Base-by-base conservation (phyloP, 331 rosid species). In the Saraca asoca region DNA sequence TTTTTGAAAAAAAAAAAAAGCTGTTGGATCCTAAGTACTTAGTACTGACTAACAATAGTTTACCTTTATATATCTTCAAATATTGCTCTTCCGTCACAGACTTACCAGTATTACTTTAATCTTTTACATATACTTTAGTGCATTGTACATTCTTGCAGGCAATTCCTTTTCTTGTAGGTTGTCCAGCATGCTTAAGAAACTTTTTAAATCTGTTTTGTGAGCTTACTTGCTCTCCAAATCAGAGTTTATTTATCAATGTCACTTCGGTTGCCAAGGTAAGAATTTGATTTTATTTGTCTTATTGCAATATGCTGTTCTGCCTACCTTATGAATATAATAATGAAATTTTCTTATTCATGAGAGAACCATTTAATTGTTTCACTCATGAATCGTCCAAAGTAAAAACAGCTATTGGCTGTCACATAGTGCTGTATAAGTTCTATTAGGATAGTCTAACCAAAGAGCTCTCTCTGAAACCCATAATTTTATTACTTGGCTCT, bases 151-250 rank as follows among this genome's bases (percentile, higher is more conserved):
- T 78, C 66, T 74, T 69, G 89, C 97, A 94, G 98, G 97, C 95
- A 16, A 90, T 94, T 77, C 98, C 98, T 54, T 80, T 94, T 62
- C 96, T 94, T 64, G 98, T 94, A 62, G 96, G 98, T 63, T 90
- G 98, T 80, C 98, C 98, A 38, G 91, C 98, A 52, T 94, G 98
- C 89, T 85, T 94, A 74, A 86, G 98, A 79, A 94, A 94, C 81
- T 90, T 94, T 83, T 78, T 94, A 80, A 94, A 94, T 79, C 73
- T 94, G 66, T 94, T 94, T 80, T 94, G 98, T 73, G 98, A 94
- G 90, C 91, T 94, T 74, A 90, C 95, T n/a, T 94, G 98, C 78
- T 94, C 98, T 58, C 98, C 98, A 9, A 72, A 85, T 82, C 97
- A 94, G 83, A 94, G 98, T 78, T 74, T 94, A 73, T 94, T 94